phyloP scores from a whole-genome alignment of 2,329 filamentous ascomycete genomes.

The Talaromyces marneffei region DNA sequence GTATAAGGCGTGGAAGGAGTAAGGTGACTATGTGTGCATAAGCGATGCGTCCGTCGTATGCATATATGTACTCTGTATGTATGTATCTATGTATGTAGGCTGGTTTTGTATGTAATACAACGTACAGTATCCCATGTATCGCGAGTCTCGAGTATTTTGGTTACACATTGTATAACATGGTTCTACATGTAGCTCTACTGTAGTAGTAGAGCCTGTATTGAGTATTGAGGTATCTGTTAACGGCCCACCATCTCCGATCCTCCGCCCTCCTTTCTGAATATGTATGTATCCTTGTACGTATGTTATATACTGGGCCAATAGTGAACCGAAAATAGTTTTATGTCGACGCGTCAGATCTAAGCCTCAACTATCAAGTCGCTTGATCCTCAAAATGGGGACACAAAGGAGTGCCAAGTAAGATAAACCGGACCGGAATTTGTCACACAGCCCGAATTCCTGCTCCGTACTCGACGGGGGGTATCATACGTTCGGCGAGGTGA shows the following conservation, averaged over 20 bases:
- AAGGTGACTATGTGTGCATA: slow-evolving; percentile 23
- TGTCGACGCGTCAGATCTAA: background rate
- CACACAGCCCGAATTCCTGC: background rate
- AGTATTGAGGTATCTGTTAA: background rate
- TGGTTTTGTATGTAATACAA: background rate
- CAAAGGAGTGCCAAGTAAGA: background rate
- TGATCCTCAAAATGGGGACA: background rate
- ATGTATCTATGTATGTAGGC: background rate
- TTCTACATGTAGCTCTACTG: background rate
- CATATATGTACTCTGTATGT: background rate
- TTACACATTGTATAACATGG: background rate
- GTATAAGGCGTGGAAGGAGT: slow-evolving; percentile 75
- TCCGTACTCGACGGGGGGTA: background rate
- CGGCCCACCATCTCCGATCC: background rate
- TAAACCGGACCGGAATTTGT: background rate
- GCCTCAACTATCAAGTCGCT: background rate
- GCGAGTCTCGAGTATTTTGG: background rate
- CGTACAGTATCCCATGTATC: background rate
- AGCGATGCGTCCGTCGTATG: background rate
- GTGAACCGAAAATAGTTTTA: background rate
- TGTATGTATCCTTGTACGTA: background rate
- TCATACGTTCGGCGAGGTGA: background rate
- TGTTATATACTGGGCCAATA: background rate
- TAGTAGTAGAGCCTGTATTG: background rate
- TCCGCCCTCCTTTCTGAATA: background rate